Evolutionary conservation across 2,329 filamentous ascomycete genomes (phyloP), one percentile per base, ranked within the genome.

Genomic region (Grosmannia clavigera): DNA sequence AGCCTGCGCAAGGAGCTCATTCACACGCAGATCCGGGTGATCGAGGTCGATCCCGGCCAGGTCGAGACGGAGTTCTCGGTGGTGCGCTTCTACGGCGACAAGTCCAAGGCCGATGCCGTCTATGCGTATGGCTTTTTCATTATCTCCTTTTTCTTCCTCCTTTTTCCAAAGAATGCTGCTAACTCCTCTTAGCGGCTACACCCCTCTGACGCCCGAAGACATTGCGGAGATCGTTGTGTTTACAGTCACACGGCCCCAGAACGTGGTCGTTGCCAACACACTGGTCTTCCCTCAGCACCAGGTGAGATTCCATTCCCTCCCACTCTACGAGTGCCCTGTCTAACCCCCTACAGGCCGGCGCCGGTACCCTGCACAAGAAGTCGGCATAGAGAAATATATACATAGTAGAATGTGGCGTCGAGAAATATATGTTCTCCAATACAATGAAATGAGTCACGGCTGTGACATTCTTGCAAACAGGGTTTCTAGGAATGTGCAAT

Each of bases 21-120:
- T 66, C 79, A 87, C 7, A 89, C 86, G 22, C 80, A 88, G 60
- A 89, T 96, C 63, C 78, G 92, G 60, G 79, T 96, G 63, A 95
- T 96, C 64, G 88, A 90, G 72, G 81, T 96, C 68, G 92, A 96
- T 68, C 92, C 92, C 0, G 92, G 92, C 31, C 91, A 95, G 75
- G 91, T 96, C 55, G 90, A 96, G 79, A 96, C 92, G 53, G 89
- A 96, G 71, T 96, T 96, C 74, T 92, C 88, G 2, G 78, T 96
- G 22, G 88, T 96, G 51, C 81, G 92, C 63, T 96, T 94, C 72
- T 85, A 89, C 64, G 92, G 92, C 5, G 92, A 96, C 72, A 92
- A 92, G 78, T 71, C 79, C 62, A 95, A 95, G 78, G 92, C 92
- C 5, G 88, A 94, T 76, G 88, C 89, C 57, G 90, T 96, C 58